phyloP scores from a whole-genome alignment of 768 basidiomycete species.

The Naganishia vaughanmartiniae region DNA sequence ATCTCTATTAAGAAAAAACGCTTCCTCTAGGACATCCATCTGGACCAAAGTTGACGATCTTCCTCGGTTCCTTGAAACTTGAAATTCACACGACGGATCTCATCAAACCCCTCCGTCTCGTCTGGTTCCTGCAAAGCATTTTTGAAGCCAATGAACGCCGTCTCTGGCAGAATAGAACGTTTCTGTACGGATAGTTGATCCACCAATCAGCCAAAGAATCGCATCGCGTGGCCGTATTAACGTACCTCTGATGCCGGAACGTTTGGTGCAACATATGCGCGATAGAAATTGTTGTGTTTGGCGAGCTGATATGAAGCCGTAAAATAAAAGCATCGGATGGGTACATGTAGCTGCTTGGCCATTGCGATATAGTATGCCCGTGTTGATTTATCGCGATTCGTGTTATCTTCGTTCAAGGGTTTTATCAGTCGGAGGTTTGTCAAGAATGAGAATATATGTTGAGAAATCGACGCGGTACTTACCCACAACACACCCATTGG shows the following conservation, averaged over 20 bases:
- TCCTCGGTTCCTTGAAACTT: conserved; percentile 72
- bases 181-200: too few species aligned
- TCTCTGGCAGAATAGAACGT: conserved; percentile 40
- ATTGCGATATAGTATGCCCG: conserved; percentile 70
- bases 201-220: conserved; percentile 7
- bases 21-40: conserved; percentile 64
- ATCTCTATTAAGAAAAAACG: not conserved
- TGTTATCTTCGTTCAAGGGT: conserved; percentile 66
- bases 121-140: conserved; percentile 61
- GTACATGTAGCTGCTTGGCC: conserved; percentile 60
- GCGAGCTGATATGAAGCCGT: conserved; percentile 73
- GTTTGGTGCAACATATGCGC: conserved; percentile 57
- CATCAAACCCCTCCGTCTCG: conserved; percentile 68
- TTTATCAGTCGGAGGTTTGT: not conserved
- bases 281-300: conserved; percentile 90
- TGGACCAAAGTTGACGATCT: conserved; percentile 69
- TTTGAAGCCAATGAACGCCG: conserved; percentile 45
- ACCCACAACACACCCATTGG: conserved; percentile 19
- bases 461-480: not conserved
- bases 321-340: conserved; percentile 71
- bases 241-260: conserved; percentile 38
- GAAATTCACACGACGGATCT: conserved; percentile 76
- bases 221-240: not conserved
- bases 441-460: not conserved
- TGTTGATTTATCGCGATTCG: conserved; percentile 73